Evolutionary conservation across 2,329 filamentous ascomycete species (phyloP).

Genomic region (Clonostachys solani): DNA sequence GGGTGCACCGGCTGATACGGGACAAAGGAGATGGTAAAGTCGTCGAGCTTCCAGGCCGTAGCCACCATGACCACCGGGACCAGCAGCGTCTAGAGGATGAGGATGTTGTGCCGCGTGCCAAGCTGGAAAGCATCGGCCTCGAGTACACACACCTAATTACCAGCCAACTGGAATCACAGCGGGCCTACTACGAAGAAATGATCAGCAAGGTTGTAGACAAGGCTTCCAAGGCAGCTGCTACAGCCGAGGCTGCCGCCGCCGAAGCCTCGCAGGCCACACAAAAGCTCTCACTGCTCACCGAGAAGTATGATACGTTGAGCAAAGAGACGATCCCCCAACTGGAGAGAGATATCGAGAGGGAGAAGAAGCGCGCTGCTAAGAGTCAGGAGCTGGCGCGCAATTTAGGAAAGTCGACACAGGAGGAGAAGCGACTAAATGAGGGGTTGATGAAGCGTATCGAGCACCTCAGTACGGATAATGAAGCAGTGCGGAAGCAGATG

Average conservation of each 20-base stretch:
- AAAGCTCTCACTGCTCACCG: conserved; percentile 47
- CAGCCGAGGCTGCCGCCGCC: conserved; percentile 57
- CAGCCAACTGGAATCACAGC: conserved; percentile 87
- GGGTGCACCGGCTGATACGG: conserved; percentile 92
- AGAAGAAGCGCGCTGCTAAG: conserved; percentile 64
- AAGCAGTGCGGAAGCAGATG: conserved; percentile 51
- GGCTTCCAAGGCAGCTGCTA: conserved; percentile 66
- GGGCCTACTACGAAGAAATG: conserved; percentile 91
- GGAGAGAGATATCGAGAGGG: conserved; percentile 68
- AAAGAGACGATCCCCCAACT: conserved; percentile 59
- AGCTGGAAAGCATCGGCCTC: conserved; percentile 73
- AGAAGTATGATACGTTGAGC: conserved; percentile 37
- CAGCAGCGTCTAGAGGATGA: conserved; percentile 38
- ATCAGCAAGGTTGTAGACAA: conserved; percentile 88
- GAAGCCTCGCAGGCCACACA: conserved; percentile 43
- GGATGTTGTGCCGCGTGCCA: conserved; percentile 67
- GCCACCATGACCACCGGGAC: conserved; percentile 17
- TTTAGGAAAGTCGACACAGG: conserved; percentile 71
- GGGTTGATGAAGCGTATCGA: conserved; percentile 79
- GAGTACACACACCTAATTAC: conserved; percentile 95
- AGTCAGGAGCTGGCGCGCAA: conserved; percentile 72
- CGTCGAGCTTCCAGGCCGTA: conserved; percentile 74
- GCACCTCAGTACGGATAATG: conserved; percentile 62
- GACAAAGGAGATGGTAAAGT: conserved; percentile 91
- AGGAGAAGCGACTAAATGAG: conserved; percentile 82